Evolutionary conservation across 2,329 filamentous ascomycete species (phyloP), one percentile per base, ranked within the genome.

Genomic region (Fusarium agapanthi): DNA sequence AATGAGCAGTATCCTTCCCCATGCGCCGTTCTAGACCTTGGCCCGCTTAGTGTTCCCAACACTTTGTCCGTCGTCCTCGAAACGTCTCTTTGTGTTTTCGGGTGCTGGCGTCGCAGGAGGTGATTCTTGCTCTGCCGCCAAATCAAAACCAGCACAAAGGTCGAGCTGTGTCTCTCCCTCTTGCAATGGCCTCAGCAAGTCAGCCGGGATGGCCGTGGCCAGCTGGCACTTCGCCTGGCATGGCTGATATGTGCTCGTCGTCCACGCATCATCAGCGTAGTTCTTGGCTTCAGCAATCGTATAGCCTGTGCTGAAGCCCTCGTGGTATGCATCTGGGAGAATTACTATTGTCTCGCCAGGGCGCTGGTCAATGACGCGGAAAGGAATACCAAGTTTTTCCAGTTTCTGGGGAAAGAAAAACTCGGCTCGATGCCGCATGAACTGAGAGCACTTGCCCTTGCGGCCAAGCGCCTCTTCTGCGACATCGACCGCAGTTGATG

Each of bases 221-320:
- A 83, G 76, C 41, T 78, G 73, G 53, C 81, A 83, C 28, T 73
- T 78, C 26, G 47, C 61, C 32, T 81, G 71, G 37, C 81, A 83
- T 16, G 81, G 78, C 61, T 81, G 79, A 57, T 83, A 83, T 7
- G 75, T 78, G 35, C 79, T 78, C 11, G 79, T 79, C 14, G 73
- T 80, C 81, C 81, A 83, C n/a, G 71, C 73, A 16, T 71, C 67
- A 40, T 83, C 81, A 26, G 81, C 81, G 55, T 83, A 83, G 55
- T 83, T 83, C 65, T 82, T 83, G 41, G 81, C 81, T 62, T 83
- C 81, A 7, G 81, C 81, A 50, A 83, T 79, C 41, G 81, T 83
- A 59, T 83, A 83, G 0, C 81, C 81, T n/a, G 81, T 83, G 72
- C 81, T 83, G 65, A 83, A 83, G 6, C 81, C 81, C 65, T 83